Base-by-base conservation (phyloP, 306 rosid species). In the Sechiopsis laciniata region DNA sequence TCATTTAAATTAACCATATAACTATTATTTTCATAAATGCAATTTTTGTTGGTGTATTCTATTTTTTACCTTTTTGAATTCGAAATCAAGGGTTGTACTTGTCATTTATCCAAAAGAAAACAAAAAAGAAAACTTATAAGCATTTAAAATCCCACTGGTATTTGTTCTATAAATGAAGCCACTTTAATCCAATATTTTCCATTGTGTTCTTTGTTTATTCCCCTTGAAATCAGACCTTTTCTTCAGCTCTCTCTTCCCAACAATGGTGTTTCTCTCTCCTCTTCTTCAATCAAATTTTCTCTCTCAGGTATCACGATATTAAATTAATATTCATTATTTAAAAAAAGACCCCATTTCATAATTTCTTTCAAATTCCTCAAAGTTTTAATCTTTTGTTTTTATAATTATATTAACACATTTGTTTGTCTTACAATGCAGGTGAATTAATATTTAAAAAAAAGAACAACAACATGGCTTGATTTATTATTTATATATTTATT, bases 81-180 rank as follows among this genome's bases (percentile, higher is more conserved):
- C 32, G 32, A 26, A 26, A 26, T 26, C 32, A 26, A 26, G 32
- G 32, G 32, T 26, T 1, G 32, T n/a, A n/a, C n/a, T n/a, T 10
- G 62, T 58, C 1, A 24, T 24, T 12, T 12, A 59, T 59, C 5
- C 40, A 42, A 45, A 20, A 66, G 29, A 45, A 66, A 65, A 37
- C n/a, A 32, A 32, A 2, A 3, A 35, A 15, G 73, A 32, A 61
- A 19, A 4, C 37, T 32, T 32, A 19, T 17, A 56, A 17, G 58
- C 19, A 20, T 32, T 22, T 32, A 3, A 55, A 78, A 75, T 77
- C 19, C 32, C 61, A 22, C 1, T 24, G 0, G 1, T 59, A 16
- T 24, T 20, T 11, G 40, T 64, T 24, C 64, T 83, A 74, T 80
- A 83, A 79, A 74, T 74, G 58, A 51, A 63, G 46, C 62, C 79